These are phyloP conservation scores for Pneumocystis jirovecii DNA, from an alignment of 1,139 yeast species.

Conservation along the genomic window DNA sequence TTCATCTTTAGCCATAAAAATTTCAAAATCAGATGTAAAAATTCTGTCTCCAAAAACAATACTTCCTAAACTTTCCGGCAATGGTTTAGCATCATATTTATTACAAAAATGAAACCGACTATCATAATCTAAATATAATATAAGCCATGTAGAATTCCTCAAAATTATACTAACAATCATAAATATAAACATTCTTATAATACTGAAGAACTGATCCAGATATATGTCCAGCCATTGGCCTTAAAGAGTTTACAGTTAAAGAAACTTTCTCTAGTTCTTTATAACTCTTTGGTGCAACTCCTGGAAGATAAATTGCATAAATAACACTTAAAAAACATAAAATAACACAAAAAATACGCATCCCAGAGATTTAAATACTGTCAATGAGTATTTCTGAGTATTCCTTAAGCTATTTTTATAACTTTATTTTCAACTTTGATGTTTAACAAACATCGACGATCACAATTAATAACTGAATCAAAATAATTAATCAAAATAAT, in stretches of 20 bases:
- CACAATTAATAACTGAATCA: not conserved
- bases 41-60: conserved; percentile 91
- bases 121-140: conserved; percentile 49
- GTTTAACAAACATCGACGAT: not conserved
- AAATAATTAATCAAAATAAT: too few relatives aligned
- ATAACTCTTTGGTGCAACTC: conserved; percentile 68
- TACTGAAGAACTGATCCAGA: not conserved
- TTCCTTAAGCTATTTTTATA: not conserved
- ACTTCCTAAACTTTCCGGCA: conserved; percentile 82
- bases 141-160: conserved; percentile 20
- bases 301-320: not conserved
- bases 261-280: conserved; percentile 57
- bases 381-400: not conserved
- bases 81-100: conserved; percentile 42
- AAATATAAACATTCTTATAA: conserved; percentile 29
- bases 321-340: not conserved
- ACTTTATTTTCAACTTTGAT: not conserved
- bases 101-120: conserved; percentile 69
- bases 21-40: conserved; percentile 75
- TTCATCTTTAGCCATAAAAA: conserved; percentile 60
- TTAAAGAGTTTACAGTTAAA: conserved; percentile 71
- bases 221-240: conserved; percentile 36
- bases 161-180: conserved; percentile 16
- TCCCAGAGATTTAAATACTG: not conserved
- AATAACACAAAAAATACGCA: not conserved